Evolutionary conservation across 495 filamentous ascomycete genomes (phyloP).

Genomic region (Xylaria longipes): DNA sequence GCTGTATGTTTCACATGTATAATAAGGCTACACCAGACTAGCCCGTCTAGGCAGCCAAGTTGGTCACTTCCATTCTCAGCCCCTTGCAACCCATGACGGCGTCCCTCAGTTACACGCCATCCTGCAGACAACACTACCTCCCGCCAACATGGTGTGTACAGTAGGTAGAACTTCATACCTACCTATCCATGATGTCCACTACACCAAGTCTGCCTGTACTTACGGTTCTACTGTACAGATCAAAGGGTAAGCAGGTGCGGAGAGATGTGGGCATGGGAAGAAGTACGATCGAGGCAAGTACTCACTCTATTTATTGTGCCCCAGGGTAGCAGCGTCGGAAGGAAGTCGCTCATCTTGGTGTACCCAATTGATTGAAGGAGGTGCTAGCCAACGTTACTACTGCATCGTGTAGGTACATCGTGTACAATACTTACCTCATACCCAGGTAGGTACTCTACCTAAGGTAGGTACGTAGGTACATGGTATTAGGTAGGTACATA

Average conservation of each 20-base stretch:
- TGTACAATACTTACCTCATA: conserved; percentile 4
- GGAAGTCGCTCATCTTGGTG: conserved; percentile 4
- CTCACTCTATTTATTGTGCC: neutral
- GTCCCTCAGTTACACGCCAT: conserved; percentile 19
- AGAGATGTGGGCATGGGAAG: neutral
- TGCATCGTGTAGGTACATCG: neutral
- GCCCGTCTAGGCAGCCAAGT: conserved; percentile 10
- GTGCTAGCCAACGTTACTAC: neutral
- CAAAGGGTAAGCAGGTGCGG: neutral
- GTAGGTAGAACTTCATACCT: neutral
- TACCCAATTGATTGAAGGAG: conserved; percentile 1
- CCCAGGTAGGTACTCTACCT: no score
- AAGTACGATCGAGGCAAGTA: neutral
- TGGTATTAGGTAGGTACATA: neutral
- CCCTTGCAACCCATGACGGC: conserved; percentile 4
- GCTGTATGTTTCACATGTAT: conserved; percentile 19
- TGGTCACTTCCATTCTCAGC: neutral
- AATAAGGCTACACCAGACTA: conserved; percentile 15
- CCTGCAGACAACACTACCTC: conserved; percentile 12
- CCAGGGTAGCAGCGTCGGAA: neutral
- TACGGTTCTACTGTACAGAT: neutral
- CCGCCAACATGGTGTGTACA: neutral
- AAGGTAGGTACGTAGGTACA: no score
- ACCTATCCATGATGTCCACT: no score
- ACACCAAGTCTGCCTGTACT: neutral